Percentiles rank a stretch among this genome's conserved stretches.
Evolutionary conservation across 306 rosid genomes (phyloP).

Genomic region (Ormosia semicastrata): DNA sequence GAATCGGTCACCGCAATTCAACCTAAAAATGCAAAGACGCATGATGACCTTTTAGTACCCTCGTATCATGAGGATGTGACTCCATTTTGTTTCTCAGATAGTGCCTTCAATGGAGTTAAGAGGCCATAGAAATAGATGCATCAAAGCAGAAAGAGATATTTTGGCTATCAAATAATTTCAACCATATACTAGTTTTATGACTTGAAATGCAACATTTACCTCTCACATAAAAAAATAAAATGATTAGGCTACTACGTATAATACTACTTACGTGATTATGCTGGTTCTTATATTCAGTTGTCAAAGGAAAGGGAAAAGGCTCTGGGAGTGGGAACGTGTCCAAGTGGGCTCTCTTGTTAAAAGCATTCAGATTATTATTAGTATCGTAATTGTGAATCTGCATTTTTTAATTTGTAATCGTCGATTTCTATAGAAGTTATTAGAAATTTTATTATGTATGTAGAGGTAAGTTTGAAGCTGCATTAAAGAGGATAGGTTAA

Average conservation of each 20-base stretch:
- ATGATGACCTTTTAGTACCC: neutral
- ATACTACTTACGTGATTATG: neutral
- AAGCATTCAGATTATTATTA: neutral
- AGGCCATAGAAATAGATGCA: neutral
- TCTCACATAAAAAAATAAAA: neutral
- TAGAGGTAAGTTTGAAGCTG: too few relatives aligned
- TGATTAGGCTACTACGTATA: neutral
- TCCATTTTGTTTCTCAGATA: conserved; percentile 19
- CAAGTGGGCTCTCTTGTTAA: neutral
- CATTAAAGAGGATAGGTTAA: too few relatives aligned
- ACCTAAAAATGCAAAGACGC: neutral
- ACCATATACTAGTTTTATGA: neutral
- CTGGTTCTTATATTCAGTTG: neutral
- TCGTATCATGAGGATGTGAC: conserved; percentile 6
- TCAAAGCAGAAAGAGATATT: neutral
- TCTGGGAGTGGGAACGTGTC: neutral
- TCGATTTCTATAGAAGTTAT: too few relatives aligned
- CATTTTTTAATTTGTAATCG: too few relatives aligned
- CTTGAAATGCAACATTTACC: neutral
- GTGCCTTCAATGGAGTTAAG: neutral
- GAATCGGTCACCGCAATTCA: neutral
- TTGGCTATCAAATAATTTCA: neutral
- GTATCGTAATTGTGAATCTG: too few relatives aligned
- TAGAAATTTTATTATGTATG: too few relatives aligned
- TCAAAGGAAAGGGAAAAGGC: neutral